Evolutionary conservation across 352 stramenopile genomes (phyloP), one percentile per base, ranked within the genome.

Genomic region (Globisporangium okanoganense): DNA sequence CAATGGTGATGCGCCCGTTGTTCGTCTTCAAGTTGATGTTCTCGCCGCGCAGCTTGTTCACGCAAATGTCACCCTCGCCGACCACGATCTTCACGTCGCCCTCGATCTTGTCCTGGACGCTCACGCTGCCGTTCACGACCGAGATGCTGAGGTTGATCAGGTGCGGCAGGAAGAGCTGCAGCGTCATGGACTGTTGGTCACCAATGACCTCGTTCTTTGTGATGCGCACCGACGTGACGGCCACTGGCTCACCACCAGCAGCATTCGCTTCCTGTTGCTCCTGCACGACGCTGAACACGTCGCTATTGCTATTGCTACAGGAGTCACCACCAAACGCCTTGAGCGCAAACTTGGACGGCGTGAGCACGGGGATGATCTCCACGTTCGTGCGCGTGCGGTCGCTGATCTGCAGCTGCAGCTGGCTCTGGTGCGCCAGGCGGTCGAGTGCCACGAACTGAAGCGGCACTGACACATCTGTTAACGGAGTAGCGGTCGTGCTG

Each of bases 1-100:
- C 35, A 1, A 91, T 61, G 8, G 63, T n/a, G 36, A 94, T 69
- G 31, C 20, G 53, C 0, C 85, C 85, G 16, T 69, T 67, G 62
- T 90, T 91, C 14, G 82, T 87, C 69, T 85, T 88, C 9, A 94
- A 58, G 18, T 62, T 76, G 29, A 94, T 69, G 8, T 66, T 64
- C 36, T 69, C 67, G 20, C 85, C 85, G 13, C 85, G 80, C 29
- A 89, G 57, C 62, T 94, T 94, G 70, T 88, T 62, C 14, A 81
- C 69, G 10, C 24, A 10, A 20, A 94, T 78, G 45, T 90, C 67
- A 14, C 85, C 85, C n/a, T 72, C 65, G 22, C 77, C 73, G 1
- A 90, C 36, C 5, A 75, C 61, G n/a, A 94, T 64, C 53, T 78
- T 82, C 8, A 90, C 78, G 57, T 94, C 69, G 27, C 82, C 85